phyloP scores from a whole-genome alignment of 2,329 filamentous ascomycete genomes.

The Colletotrichum sp. region DNA sequence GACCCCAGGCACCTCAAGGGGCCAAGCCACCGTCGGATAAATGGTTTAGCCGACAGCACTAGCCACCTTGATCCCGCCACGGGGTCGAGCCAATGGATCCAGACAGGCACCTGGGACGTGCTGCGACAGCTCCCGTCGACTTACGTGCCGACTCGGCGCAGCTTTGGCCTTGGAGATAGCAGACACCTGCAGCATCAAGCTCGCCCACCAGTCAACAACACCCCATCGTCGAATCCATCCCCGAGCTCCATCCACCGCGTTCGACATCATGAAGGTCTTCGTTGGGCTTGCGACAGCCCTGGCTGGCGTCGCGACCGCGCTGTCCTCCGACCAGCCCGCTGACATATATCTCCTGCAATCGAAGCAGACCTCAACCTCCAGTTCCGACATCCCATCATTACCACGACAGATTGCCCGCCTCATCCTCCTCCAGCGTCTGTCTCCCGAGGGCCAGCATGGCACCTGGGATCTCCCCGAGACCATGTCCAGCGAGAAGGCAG shows the following conservation, averaged over 20 bases:
- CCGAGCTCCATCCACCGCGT: neutral
- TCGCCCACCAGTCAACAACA: neutral
- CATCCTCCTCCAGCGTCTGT: conserved; percentile 63
- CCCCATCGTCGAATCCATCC: neutral
- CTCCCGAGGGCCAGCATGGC: conserved; percentile 50
- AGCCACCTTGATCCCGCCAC: neutral
- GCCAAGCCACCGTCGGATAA: neutral
- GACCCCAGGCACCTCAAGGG: neutral
- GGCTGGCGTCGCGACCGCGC: conserved; percentile 41
- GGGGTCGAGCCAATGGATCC: neutral
- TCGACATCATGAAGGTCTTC: conserved; percentile 47
- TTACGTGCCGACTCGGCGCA: conserved; percentile 13
- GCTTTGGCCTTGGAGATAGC: conserved; percentile 17
- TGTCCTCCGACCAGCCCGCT: conserved; percentile 41
- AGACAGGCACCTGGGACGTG: neutral
- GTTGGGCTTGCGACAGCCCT: conserved; percentile 44
- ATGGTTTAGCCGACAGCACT: neutral
- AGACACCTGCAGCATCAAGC: conserved; percentile 15
- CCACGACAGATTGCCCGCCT: conserved; percentile 61
- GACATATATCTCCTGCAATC: conserved; percentile 59
- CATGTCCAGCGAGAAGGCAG: conserved; percentile 48
- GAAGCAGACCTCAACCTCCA: conserved; percentile 31
- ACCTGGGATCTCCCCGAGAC: conserved; percentile 50
- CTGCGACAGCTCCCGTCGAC: neutral
- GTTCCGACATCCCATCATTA: conserved; percentile 43